A percentile compares a stretch with the other conserved stretches of the same genome.
Conservation (phyloP, 352 stramenopile genomes). For the Globisporangium radiosum region DNA sequence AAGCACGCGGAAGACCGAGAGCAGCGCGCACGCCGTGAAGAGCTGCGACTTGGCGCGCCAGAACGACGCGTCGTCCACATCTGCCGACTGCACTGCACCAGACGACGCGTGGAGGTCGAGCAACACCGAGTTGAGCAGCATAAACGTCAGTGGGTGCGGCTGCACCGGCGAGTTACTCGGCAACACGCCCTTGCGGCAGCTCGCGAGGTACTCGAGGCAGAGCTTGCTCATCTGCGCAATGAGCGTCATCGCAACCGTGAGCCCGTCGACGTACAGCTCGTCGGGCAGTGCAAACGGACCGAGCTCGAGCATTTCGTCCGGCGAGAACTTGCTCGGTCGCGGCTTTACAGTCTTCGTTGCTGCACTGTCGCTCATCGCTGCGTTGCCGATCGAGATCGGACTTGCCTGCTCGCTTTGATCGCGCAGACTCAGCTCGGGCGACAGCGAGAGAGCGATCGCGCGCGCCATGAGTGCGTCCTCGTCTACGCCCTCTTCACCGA, state of each 20-base stretch:
- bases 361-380: slow-evolving; percentile 11
- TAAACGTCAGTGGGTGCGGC: slow-evolving; percentile 82
- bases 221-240: slow-evolving; percentile 58
- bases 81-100: slow-evolving; percentile 4
- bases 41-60: slow-evolving; percentile 50
- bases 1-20: slow-evolving; percentile 63
- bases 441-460: slow-evolving; percentile 84
- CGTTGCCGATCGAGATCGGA: slow-evolving; percentile 14
- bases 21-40: slow-evolving; percentile 48
- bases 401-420: slow-evolving; percentile 38
- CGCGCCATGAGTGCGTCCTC: slow-evolving; percentile 87
- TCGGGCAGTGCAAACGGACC: slow-evolving; percentile 50
- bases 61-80: slow-evolving; percentile 13
- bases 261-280: slow-evolving; percentile 43
- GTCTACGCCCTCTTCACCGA: slow-evolving; percentile 67
- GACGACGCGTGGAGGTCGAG: slow-evolving; percentile 31
- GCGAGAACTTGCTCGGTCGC: slow-evolving; percentile 52
- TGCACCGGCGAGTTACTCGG: slow-evolving; percentile 60
- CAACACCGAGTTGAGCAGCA: slow-evolving; percentile 82
- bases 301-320: slow-evolving; percentile 59
- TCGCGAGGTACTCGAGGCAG: slow-evolving; percentile 71
- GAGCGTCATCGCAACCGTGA: slow-evolving; percentile 43
- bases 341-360: slow-evolving; percentile 21
- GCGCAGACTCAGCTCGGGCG: slow-evolving; percentile 66
- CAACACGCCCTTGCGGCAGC: slow-evolving; percentile 56